Conservation (phyloP, 2,329 filamentous ascomycete genomes). For the Sordariomycetes sp. region DNA sequence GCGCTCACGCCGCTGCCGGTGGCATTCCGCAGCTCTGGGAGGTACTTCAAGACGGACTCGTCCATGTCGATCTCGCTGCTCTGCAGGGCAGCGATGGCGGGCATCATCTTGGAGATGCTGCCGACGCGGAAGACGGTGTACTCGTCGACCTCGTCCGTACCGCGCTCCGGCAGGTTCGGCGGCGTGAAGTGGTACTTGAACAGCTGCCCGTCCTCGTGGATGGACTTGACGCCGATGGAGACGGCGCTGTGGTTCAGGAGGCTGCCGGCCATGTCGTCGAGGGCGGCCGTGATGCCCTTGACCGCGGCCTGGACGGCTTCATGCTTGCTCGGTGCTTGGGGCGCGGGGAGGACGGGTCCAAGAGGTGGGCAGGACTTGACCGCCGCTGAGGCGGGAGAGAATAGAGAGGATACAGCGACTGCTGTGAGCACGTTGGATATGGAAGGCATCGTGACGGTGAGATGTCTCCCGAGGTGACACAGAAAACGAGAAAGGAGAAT, state of each 20-base stretch:
- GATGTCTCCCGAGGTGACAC: no score
- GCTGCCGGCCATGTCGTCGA: slow-evolving; percentile 13
- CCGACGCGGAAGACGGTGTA: slow-evolving; percentile 24
- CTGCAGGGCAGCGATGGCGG: slow-evolving; percentile 20
- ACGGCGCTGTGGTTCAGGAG: slow-evolving; percentile 19
- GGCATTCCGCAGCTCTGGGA: slow-evolving; percentile 24
- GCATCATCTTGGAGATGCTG: slow-evolving; percentile 23
- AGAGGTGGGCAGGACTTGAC: slow-evolving; percentile 24
- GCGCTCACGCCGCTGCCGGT: slow-evolving; percentile 15
- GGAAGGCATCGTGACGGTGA: slow-evolving; percentile 3
- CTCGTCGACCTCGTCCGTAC: slow-evolving; percentile 14
- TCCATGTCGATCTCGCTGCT: slow-evolving; percentile 21
- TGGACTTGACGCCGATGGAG: slow-evolving; percentile 26
- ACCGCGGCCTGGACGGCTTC: slow-evolving; percentile 14
- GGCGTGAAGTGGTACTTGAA: slow-evolving; percentile 29
- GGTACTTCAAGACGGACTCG: slow-evolving; percentile 33
- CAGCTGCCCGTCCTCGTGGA: slow-evolving; percentile 23
- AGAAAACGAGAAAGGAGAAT: not conserved
- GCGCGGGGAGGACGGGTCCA: slow-evolving; percentile 23
- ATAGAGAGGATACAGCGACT: not conserved
- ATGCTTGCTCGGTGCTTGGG: slow-evolving; percentile 15
- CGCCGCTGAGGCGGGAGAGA: slow-evolving; percentile 5
- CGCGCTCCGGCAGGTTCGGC: slow-evolving; percentile 9
- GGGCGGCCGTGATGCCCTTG: slow-evolving; percentile 7
- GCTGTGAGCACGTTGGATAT: not conserved